A percentile compares a stretch with the other conserved stretches of the same genome.
These are phyloP conservation scores for Raphanus hybrid DNA, from an alignment of 441 rosid genomes.

Conservation along the genomic window DNA sequence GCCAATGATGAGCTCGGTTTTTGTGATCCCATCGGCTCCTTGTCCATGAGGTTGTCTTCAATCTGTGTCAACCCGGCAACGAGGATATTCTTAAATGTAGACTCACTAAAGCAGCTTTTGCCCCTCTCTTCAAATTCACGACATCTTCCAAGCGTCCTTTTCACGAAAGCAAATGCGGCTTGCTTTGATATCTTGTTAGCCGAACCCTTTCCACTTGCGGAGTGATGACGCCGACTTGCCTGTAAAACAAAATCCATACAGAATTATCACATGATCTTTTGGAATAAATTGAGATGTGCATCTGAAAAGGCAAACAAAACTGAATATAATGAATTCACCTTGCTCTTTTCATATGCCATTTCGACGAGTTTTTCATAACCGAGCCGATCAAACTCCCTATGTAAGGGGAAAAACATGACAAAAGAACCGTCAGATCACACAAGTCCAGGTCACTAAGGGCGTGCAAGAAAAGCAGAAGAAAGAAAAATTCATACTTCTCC, in stretches of 20 bases:
- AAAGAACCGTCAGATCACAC: slow-evolving; percentile 25
- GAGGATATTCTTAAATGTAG: slow-evolving; percentile 68
- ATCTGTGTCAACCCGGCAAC: slow-evolving; percentile 50
- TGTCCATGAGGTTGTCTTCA: slow-evolving; percentile 48
- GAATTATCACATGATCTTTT: slow-evolving; percentile 13
- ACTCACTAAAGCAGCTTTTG: slow-evolving; percentile 85
- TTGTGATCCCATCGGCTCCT: slow-evolving; percentile 67
- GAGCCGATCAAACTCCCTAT: slow-evolving; percentile 71
- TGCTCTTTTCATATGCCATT: slow-evolving; percentile 83
- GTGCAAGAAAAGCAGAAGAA: slow-evolving; percentile 28
- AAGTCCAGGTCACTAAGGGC: slow-evolving; percentile 9
- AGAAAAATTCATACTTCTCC: slow-evolving; percentile 56
- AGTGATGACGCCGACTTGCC: slow-evolving; percentile 71
- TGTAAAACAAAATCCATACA: slow-evolving; percentile 41
- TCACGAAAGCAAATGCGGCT: slow-evolving; percentile 82
- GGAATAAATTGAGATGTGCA: neutral
- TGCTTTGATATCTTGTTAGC: slow-evolving; percentile 84
- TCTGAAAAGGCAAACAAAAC: neutral
- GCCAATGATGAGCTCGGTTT: slow-evolving; percentile 54
- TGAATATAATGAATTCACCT: slow-evolving; percentile 51
- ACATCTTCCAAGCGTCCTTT: slow-evolving; percentile 71
- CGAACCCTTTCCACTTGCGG: slow-evolving; percentile 77
- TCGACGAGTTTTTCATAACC: slow-evolving; percentile 78
- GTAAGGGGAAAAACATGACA: slow-evolving; percentile 26
- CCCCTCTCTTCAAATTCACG: slow-evolving; percentile 84